A percentile compares a stretch with the other conserved stretches of the same genome.
These are phyloP conservation scores for Jackrogersella minutella DNA, from an alignment of 495 filamentous ascomycete genomes.

Conservation along the genomic window DNA sequence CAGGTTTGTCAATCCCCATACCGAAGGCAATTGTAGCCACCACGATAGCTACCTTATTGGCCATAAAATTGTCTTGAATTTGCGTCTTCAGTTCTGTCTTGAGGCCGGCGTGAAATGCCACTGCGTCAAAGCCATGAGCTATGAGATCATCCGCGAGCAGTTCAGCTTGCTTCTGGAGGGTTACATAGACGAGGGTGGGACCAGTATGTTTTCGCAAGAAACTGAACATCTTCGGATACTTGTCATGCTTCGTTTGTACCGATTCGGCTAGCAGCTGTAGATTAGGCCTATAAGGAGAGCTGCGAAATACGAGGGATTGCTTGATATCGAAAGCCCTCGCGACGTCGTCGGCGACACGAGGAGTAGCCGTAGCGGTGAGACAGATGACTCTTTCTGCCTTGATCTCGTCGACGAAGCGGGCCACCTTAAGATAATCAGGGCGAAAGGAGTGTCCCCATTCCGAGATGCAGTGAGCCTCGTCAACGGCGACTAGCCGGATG, in stretches of 20 bases:
- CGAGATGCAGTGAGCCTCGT: conserved; percentile 68
- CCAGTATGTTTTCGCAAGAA: conserved; percentile 61
- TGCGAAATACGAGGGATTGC: conserved; percentile 58
- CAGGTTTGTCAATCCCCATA: conserved; percentile 67
- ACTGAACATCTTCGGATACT: conserved; percentile 51
- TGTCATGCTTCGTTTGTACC: conserved; percentile 49
- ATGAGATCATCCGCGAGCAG: conserved; percentile 48
- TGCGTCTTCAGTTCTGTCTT: conserved; percentile 47
- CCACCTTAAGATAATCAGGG: conserved; percentile 67
- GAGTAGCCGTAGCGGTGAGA: conserved; percentile 66
- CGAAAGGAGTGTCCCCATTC: conserved; percentile 69
- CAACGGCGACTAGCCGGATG: conserved; percentile 64
- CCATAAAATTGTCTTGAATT: conserved; percentile 65
- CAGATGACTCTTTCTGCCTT: conserved; percentile 65
- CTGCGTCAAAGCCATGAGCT: conserved; percentile 49
- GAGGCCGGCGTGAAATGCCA: conserved; percentile 64
- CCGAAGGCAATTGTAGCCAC: conserved; percentile 69
- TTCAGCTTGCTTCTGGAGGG: conserved; percentile 61
- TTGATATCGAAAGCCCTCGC: conserved; percentile 60
- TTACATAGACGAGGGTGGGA: conserved; percentile 65
- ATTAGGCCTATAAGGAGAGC: conserved; percentile 65
- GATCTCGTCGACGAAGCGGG: conserved; percentile 64
- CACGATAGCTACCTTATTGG: conserved; percentile 54
- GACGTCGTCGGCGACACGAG: conserved; percentile 62
- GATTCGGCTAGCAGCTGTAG: conserved; percentile 59